Conservation (phyloP, 2,329 filamentous ascomycete species). For the Fusarium piperis region DNA sequence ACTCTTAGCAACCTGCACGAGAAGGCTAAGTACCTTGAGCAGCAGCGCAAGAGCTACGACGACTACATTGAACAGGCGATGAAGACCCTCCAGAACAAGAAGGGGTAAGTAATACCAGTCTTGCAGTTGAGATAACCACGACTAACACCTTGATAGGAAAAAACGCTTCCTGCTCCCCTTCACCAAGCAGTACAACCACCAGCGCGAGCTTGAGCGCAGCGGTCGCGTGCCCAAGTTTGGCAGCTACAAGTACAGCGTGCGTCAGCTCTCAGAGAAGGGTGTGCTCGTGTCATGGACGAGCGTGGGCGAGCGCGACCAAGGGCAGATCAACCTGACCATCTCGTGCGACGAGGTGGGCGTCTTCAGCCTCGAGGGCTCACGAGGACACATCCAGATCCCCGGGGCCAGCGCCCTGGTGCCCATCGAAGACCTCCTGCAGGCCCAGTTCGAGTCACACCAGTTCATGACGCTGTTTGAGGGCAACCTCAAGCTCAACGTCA, state of each 20-base stretch:
- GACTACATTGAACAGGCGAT: constrained; percentile 99
- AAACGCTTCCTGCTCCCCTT: constrained; percentile 95
- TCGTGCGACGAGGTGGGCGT: constrained; percentile 93
- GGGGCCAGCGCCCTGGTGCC: constrained; percentile 89
- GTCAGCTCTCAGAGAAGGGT: constrained; percentile 89
- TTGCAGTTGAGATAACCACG: neutral
- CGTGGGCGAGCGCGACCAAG: constrained; percentile 84
- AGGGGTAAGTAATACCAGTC: constrained; percentile 68
- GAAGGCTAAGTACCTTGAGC: constrained; percentile 91
- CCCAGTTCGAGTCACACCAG: constrained; percentile 96
- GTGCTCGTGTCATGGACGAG: constrained; percentile 93
- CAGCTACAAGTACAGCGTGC: constrained; percentile 95
- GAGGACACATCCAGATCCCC: constrained; percentile 94
- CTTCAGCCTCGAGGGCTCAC: constrained; percentile 90
- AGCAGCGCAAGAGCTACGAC: constrained; percentile 96
- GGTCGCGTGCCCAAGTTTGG: constrained; percentile 97
- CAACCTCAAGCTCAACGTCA: constrained; percentile 89
- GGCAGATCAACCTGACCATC: constrained; percentile 93
- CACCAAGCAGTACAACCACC: constrained; percentile 98
- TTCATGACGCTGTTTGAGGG: constrained; percentile 95
- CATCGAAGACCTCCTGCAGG: constrained; percentile 92
- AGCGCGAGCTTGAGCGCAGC: constrained; percentile 90
- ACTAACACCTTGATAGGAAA: constrained; percentile 65
- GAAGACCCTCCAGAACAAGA: constrained; percentile 95
- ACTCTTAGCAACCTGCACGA: constrained; percentile 81